Evolutionary conservation across 2,329 filamentous ascomycete species (phyloP).

Genomic region (Colletotrichum sp.): DNA sequence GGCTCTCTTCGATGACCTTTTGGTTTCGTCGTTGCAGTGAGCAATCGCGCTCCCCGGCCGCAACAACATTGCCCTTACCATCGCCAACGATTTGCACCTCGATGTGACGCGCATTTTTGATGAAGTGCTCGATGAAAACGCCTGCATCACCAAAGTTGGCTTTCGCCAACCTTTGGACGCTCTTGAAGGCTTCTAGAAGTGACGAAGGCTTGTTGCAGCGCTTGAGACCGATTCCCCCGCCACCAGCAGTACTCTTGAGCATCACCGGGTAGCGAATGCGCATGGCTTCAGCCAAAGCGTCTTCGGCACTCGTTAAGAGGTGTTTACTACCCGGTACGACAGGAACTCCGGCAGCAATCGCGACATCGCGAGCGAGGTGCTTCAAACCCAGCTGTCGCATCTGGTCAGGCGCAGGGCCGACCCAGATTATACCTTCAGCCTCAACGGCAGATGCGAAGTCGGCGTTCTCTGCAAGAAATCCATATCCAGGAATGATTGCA

Average conservation of each 20-base stretch:
- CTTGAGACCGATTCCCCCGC: constrained; percentile 50
- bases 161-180: constrained; percentile 42
- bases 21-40: constrained; percentile 56
- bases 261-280: constrained; percentile 45
- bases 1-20: constrained; percentile 56
- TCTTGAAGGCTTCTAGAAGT: constrained; percentile 36
- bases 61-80: constrained; percentile 42
- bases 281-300: constrained; percentile 31
- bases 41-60: constrained; percentile 53
- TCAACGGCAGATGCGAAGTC: constrained; percentile 61
- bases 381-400: constrained; percentile 44
- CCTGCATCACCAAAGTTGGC: constrained; percentile 46
- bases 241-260: constrained; percentile 53
- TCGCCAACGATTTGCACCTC: constrained; percentile 58
- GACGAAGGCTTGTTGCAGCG: constrained; percentile 35
- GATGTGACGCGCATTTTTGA: constrained; percentile 47
- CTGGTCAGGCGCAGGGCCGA: constrained; percentile 59
- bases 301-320: constrained; percentile 30
- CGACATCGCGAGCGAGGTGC: constrained; percentile 39
- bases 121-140: constrained; percentile 47
- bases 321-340: constrained; percentile 37
- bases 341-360: constrained; percentile 32
- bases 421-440: constrained; percentile 61
- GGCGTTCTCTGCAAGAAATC: constrained; percentile 69
- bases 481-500: constrained; percentile 71